These are phyloP conservation scores for Hordeum pubiflorum DNA, from an alignment of 202 grass and related monocot species.

Conservation along the genomic window DNA sequence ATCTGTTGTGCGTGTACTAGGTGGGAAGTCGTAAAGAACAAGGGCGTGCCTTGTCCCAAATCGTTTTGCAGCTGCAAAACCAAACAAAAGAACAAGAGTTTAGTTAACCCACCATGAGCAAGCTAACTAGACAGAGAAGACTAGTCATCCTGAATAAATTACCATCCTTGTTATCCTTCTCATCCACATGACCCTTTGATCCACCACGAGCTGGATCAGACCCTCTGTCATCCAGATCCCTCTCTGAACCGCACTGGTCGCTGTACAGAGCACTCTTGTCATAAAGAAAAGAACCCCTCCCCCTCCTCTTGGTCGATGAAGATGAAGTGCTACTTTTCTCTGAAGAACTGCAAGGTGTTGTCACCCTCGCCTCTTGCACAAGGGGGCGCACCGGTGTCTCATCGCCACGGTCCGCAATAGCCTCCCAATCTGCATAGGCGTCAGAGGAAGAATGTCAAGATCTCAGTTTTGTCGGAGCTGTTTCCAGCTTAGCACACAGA, in stretches of 20 bases:
- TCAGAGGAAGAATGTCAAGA: neutral
- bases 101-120: conserved; percentile 12
- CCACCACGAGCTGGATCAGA: conserved; percentile 16
- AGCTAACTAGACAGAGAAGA: neutral
- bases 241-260: conserved; percentile 48
- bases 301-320: conserved; percentile 60
- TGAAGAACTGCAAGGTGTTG: conserved; percentile 23
- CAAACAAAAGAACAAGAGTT: conserved; percentile 1
- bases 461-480: neutral
- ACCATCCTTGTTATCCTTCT: conserved; percentile 14
- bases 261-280: conserved; percentile 77
- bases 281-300: conserved; percentile 90
- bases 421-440: conserved; percentile 72
- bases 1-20: conserved; percentile 54
- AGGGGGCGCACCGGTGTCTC: conserved; percentile 27
- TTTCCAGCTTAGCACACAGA: neutral
- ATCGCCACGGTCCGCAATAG: conserved; percentile 51
- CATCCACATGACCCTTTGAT: conserved; percentile 8
- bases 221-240: conserved; percentile 27
- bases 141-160: conserved; percentile 1
- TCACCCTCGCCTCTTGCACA: conserved; percentile 24
- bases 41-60: conserved; percentile 67
- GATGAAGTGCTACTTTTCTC: conserved; percentile 29
- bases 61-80: conserved; percentile 32
- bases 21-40: conserved; percentile 61